Evolutionary conservation across 2,329 filamentous ascomycete genomes (phyloP), one percentile per base, ranked within the genome.

Genomic region (Didymella sp.): DNA sequence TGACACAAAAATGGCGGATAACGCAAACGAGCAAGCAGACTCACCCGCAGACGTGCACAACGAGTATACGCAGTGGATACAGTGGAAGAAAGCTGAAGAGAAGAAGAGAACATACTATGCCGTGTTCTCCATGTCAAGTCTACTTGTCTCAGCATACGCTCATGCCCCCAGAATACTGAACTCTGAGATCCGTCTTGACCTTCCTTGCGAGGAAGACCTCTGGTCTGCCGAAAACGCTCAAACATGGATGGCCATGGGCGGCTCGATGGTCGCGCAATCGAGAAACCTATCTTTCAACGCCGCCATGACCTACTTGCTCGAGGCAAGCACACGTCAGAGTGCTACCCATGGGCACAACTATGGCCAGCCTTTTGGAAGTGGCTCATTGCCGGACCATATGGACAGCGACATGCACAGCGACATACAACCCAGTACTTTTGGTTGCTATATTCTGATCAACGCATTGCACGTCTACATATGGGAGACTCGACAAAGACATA

Each of bases 381-480:
- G 73, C 31, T 76, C 79, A 30, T 58, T 79, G 8, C 79, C 81
- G 40, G 84, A 87, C 8, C 69, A 83, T 1, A 78, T 84, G 1
- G 80, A 84, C 62, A 87, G 81, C 50, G 87, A 91, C 30, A 81
- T 84, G 1, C 80, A 84, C 62, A 87, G 81, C 50, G 87, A 91
- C 30, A 81, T 95, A 44, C 87, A 85, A 63, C 92, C 92, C 0
- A 97, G 94, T 77, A 93, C 92, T 0, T 96, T 96, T 73, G 95
- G 94, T 8, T 96, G 92, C 73, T 82, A 97, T 27, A 85, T 97
- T 6, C 79, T 99, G 61, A 97, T 98, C 73, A 94, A 96, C 72
- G 93, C 95, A 3, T 82, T 98, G 22, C 95, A 98, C 78, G 97
- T 97, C 67, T 97, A 96, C 76, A 97, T 98, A 41, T 98, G 95